Evolutionary conservation across 805 yeast genomes (phyloP).

Genomic region (Suhomyces canberraensis): DNA sequence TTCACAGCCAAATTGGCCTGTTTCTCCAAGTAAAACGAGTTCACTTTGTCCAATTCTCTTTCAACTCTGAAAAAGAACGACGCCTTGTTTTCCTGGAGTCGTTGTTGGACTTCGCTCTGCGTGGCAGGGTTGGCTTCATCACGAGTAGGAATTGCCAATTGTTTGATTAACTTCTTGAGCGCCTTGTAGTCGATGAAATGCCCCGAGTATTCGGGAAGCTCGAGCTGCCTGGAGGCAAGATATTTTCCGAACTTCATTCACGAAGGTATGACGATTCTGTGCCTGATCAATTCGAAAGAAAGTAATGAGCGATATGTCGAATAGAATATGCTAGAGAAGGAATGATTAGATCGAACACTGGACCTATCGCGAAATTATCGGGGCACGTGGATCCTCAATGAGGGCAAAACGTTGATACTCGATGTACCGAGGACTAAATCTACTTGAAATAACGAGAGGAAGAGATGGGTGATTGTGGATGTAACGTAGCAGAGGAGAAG

Average conservation of each 20-base stretch:
- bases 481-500: no score
- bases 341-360: no score
- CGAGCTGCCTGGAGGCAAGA: slow-evolving; percentile 89
- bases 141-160: slow-evolving; percentile 51
- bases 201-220: slow-evolving; percentile 91
- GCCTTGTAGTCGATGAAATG: slow-evolving; percentile 94
- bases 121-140: slow-evolving; percentile 12
- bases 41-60: slow-evolving; percentile 93
- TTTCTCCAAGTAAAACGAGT: slow-evolving; percentile 85
- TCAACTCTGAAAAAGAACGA: slow-evolving; percentile 86
- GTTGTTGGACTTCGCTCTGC: slow-evolving; percentile 36
- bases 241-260: slow-evolving; percentile 96
- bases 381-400: not conserved
- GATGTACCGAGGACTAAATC: no score
- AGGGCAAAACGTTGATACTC: not conserved
- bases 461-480: no score
- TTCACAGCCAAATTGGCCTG: slow-evolving; percentile 83
- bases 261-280: not conserved
- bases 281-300: not conserved
- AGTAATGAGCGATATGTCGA: no score
- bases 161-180: slow-evolving; percentile 85
- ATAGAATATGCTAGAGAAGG: no score
- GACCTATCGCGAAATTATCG: not conserved
- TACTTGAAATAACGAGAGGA: no score
- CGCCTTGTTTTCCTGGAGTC: slow-evolving; percentile 83